phyloP scores from a whole-genome alignment of 2,329 filamentous ascomycete species.

The Colletotrichum limetticola region DNA sequence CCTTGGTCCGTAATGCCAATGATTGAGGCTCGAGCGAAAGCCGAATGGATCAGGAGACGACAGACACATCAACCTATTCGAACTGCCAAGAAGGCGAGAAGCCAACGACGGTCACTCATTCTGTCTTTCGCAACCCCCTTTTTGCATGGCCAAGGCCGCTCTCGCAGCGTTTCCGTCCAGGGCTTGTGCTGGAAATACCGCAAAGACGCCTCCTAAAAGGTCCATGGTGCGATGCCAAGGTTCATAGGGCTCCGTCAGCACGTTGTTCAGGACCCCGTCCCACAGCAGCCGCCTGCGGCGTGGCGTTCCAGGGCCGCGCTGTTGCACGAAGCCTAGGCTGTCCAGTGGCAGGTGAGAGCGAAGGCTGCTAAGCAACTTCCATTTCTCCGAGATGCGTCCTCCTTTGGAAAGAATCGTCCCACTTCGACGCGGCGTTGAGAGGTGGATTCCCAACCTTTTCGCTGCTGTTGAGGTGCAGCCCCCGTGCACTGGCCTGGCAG shows the following conservation, averaged over 20 bases:
- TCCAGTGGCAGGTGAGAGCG: neutral
- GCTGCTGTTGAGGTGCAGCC: slow-evolving; percentile 11
- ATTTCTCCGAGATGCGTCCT: slow-evolving; percentile 24
- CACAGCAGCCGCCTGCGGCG: slow-evolving; percentile 14
- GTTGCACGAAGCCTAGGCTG: slow-evolving; percentile 20
- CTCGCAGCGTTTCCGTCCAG: neutral
- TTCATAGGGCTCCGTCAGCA: slow-evolving; percentile 19
- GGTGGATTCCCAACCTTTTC: slow-evolving; percentile 19
- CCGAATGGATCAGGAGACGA: slow-evolving; percentile 5
- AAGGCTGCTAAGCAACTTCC: slow-evolving; percentile 22
- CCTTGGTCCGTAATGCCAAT: slow-evolving; percentile 31
- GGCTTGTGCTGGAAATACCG: neutral
- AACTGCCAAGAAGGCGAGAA: neutral
- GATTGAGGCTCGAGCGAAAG: slow-evolving; percentile 25
- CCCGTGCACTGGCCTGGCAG: neutral
- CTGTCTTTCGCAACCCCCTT: neutral
- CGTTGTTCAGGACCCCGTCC: slow-evolving; percentile 14
- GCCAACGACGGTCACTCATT: neutral
- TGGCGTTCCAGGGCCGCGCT: slow-evolving; percentile 11
- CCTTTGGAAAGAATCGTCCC: slow-evolving; percentile 19
- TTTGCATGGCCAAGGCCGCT: slow-evolving; percentile 14
- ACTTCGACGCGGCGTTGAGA: slow-evolving; percentile 21
- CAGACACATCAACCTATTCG: neutral
- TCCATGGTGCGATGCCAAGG: slow-evolving; percentile 21
- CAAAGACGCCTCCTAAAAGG: neutral